phyloP scores from a whole-genome alignment of 2,329 filamentous ascomycete species.

The Colletotrichum tanaceti region DNA sequence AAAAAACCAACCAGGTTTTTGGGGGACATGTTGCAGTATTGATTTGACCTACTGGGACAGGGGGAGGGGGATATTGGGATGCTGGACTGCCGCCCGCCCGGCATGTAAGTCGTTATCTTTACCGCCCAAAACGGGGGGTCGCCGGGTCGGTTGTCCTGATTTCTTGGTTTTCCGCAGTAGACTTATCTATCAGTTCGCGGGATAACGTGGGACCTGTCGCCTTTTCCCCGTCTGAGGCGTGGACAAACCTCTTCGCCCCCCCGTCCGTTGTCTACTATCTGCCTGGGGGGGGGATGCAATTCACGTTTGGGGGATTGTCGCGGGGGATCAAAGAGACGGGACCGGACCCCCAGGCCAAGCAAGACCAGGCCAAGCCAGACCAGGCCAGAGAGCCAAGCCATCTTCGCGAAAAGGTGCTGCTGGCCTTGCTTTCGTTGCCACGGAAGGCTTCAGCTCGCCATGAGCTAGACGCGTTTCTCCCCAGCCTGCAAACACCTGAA shows the following conservation, averaged over 20 bases:
- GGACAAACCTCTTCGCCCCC: too few species aligned
- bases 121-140: too few species aligned
- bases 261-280: too few species aligned
- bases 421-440: too few species aligned
- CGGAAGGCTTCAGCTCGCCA: background rate
- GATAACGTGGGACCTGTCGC: background rate
- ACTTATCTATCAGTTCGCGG: background rate
- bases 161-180: background rate
- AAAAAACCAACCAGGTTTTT: conserved; percentile 10
- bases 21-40: conserved; percentile 7
- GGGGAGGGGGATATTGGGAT: background rate
- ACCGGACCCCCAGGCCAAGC: too few species aligned
- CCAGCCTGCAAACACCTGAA: background rate
- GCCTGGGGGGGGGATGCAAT: too few species aligned
- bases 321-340: too few species aligned
- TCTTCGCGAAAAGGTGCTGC: background rate
- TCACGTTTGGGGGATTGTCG: too few species aligned
- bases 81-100: conserved; percentile 13
- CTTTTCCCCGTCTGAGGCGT: background rate
- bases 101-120: conserved; percentile 24
- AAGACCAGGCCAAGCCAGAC: too few species aligned
- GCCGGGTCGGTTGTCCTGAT: too few species aligned
- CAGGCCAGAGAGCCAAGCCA: too few species aligned
- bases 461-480: conserved; percentile 1
- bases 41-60: conserved; percentile 5